Evolutionary conservation across 306 rosid genomes (phyloP).

Genomic region (Cucurbita moschata): DNA sequence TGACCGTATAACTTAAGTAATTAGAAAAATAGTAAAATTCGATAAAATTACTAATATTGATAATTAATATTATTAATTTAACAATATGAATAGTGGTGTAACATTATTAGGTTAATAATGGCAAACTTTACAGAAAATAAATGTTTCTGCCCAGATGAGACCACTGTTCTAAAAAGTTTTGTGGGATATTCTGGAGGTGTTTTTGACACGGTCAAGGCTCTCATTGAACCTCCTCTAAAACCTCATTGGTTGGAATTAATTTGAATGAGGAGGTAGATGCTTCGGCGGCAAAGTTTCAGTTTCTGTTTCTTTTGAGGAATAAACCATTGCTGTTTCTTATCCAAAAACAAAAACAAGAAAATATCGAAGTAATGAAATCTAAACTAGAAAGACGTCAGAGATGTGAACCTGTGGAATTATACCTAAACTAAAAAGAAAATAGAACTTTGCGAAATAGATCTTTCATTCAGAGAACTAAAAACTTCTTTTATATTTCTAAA

Average conservation of each 20-base stretch:
- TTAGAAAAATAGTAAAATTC: background rate
- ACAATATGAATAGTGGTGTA: background rate
- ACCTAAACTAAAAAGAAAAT: background rate
- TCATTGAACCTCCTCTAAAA: too few species aligned
- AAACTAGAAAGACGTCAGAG: background rate
- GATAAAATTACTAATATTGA: background rate
- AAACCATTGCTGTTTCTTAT: too few species aligned
- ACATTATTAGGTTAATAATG: too few species aligned
- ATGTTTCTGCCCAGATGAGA: background rate
- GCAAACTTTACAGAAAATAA: background rate
- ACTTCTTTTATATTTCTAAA: background rate
- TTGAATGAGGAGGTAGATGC: too few species aligned
- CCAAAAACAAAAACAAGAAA: too few species aligned
- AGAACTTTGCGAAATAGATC: background rate
- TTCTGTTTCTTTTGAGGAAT: too few species aligned
- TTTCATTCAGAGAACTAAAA: background rate
- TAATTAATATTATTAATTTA: background rate
- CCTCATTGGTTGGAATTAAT: too few species aligned
- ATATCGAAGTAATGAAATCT: background rate
- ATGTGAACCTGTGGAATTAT: background rate
- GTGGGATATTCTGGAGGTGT: too few species aligned
- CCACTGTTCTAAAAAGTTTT: too few species aligned
- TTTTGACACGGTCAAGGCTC: too few species aligned
- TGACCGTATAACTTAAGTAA: background rate
- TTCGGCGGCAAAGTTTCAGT: too few species aligned